Percentiles rank a stretch among this genome's conserved stretches.
Conservation (phyloP, 1,139 yeast species). For the Wickerhamomyces sp. region DNA sequence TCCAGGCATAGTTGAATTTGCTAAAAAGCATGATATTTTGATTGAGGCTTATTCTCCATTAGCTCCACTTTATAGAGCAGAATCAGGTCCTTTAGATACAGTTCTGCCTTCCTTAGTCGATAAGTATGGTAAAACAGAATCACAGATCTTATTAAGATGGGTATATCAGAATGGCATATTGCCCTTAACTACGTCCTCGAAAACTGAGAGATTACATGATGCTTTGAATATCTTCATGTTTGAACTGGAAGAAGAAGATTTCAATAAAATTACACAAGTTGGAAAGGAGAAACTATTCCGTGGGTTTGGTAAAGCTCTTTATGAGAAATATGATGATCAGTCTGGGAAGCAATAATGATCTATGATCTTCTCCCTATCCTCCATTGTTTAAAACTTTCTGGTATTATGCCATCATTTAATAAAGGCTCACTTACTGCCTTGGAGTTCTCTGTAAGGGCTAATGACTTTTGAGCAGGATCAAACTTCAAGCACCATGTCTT, state of each 20-base stretch:
- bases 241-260: conserved; percentile 30
- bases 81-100: conserved; percentile 27
- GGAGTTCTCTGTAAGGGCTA: conserved; percentile 36
- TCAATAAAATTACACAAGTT: conserved; percentile 27
- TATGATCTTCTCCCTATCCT: conserved; percentile 29
- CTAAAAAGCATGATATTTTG: conserved; percentile 36
- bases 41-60: conserved; percentile 47
- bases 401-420: conserved; percentile 37
- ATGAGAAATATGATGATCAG: conserved; percentile 9
- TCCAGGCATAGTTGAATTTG: conserved; percentile 40
- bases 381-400: conserved; percentile 61
- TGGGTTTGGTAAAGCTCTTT: conserved; percentile 24
- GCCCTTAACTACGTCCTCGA: conserved; percentile 46
- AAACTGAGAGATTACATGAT: conserved; percentile 38
- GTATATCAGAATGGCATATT: conserved; percentile 35
- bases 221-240: conserved; percentile 41
- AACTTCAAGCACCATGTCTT: conserved; percentile 43
- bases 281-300: conserved; percentile 28
- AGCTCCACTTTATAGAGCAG: conserved; percentile 46
- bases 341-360: too few relatives aligned
- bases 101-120: conserved; percentile 24
- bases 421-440: conserved; percentile 27
- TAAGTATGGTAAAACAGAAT: conserved; percentile 31
- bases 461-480: conserved; percentile 33
- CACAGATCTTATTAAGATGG: conserved; percentile 37